Base-by-base conservation (phyloP, 176 grass and related monocot genomes). In the Avena atlantica region DNA sequence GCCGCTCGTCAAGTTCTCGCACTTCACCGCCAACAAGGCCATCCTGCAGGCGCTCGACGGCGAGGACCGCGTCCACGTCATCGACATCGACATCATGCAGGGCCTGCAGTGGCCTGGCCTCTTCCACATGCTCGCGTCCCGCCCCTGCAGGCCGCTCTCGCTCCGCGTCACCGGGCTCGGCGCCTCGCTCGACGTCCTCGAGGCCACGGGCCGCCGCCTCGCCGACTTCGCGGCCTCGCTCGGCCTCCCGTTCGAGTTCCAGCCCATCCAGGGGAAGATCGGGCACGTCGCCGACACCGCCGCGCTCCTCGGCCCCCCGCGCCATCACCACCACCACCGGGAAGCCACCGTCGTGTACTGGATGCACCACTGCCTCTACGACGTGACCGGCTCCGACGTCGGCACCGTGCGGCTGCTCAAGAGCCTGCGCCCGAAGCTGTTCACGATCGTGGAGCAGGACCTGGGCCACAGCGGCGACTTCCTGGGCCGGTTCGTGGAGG, bases 51-150 rank as follows among this genome's bases (percentile, higher is more conserved):
- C 91, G 52, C 81, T 98, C 51, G 89, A 90, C 50, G 83, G 95
- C 59, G 88, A 85, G 55, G 88, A 95, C 73, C 55, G 81, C 51
- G 86, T 98, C 65, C 95, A 95, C 70, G 88, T 98, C 12, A 23
- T 98, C 59, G 95, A 95, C 85, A 87, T 98, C 68, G 95, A 98
- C 81, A 95, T 98, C 88, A 98, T 98, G 95, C 91, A 98, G 86
- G 95, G 95, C 3, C 78, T 98, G 44, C 93, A 98, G 81, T 98
- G 95, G 95, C 95, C 93, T 20, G 95, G 89, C 0, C 87, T 98
- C 2, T 98, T 98, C 90, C 91, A 98, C 83, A 95, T 95, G 78
- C 89, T 98, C 67, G 95, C 93, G 6, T 98, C 95, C 21, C 91
- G 91, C 6, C 86, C 89, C 9, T 61, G 55, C 21, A 92, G 80